Conservation (phyloP, 1,284 basidiomycete genomes). For the Xerocomus nothofagi region DNA sequence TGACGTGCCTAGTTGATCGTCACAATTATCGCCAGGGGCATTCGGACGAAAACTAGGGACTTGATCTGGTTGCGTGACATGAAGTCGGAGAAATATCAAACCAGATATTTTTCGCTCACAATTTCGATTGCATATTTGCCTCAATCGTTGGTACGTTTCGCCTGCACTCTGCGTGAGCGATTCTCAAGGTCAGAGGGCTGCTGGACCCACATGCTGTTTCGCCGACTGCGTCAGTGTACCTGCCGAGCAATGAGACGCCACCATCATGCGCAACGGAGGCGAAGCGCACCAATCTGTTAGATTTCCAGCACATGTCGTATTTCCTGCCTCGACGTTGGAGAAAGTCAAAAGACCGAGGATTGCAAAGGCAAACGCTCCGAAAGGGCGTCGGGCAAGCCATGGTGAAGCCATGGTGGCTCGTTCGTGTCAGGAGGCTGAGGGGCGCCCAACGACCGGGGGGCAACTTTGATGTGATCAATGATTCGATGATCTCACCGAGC, state of each 20-base stretch:
- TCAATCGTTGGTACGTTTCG: constrained; percentile 32
- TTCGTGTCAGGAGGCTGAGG: neutral
- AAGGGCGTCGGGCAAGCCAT: neutral
- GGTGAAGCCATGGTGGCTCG: neutral
- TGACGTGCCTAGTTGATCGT: constrained; percentile 27
- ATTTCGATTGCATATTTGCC: constrained; percentile 30
- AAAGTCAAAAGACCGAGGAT: neutral
- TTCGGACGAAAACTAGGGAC: constrained; percentile 17
- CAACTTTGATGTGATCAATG: no score
- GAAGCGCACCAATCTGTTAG: constrained; percentile 14
- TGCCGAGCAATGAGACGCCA: constrained; percentile 14
- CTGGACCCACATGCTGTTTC: constrained; percentile 33
- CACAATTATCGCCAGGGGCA: constrained; percentile 29
- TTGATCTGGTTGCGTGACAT: constrained; percentile 17
- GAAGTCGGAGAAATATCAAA: neutral
- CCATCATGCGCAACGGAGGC: neutral
- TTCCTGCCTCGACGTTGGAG: constrained; percentile 6
- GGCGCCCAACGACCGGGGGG: no score
- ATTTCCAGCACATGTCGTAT: constrained; percentile 17
- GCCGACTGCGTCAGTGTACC: constrained; percentile 32
- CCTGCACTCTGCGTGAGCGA: constrained; percentile 15
- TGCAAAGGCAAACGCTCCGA: neutral
- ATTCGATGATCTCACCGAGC: no score
- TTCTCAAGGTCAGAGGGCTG: neutral
- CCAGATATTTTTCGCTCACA: constrained; percentile 18